Evolutionary conservation across 768 basidiomycete genomes (phyloP), one percentile per base, ranked within the genome.

Genomic region (Pseudohyphozyma bogoriensis): DNA sequence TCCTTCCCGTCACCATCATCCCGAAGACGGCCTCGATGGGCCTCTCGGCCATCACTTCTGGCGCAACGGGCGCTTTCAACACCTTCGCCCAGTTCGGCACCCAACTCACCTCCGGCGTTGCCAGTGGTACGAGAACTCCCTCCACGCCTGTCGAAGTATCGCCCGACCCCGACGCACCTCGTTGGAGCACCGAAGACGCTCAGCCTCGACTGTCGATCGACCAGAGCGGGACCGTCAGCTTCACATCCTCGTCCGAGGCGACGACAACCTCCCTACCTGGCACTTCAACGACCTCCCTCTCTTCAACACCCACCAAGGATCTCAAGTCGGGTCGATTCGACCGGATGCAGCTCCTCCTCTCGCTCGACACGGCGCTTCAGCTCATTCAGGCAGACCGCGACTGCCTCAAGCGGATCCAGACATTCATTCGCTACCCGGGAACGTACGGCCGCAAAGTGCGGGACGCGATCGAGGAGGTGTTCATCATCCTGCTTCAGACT

Each of bases 1-100:
- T 97, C 0, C 77, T 97, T 0, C 93, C 95, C 0, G 95, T 99
- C 22, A 95, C 92, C 2, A 93, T 97, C 72, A 91, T 97, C 3
- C 93, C 93, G 0, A 83, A 87, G 18, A 83, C 85, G 1, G 80
- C 81, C 26, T 69, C 73, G 1, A 74, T 70, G 52, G 74, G 74
- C 2, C 69, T 75, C 36, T 75, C 73, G 60, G 75, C 73, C 15
- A 71, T 76, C 47, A 59, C 93, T 88, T 83, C 79, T 12, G 84
- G 83, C 20, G 64, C 64, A 22, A 69, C 66, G 0, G 66, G 64
- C 39, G 65, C 69, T 10, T 67, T 71, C 62, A 67, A 70, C 52
- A 66, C 70, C 8, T 65, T 71, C 40, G 55, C 66, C 22, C 45
- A 42, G 4, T 52, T 68, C 42, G 31, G 47, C 13, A 56, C 36